These are phyloP conservation scores for Tilletia indica DNA, from an alignment of 1,284 basidiomycete genomes.

Conservation along the genomic window DNA sequence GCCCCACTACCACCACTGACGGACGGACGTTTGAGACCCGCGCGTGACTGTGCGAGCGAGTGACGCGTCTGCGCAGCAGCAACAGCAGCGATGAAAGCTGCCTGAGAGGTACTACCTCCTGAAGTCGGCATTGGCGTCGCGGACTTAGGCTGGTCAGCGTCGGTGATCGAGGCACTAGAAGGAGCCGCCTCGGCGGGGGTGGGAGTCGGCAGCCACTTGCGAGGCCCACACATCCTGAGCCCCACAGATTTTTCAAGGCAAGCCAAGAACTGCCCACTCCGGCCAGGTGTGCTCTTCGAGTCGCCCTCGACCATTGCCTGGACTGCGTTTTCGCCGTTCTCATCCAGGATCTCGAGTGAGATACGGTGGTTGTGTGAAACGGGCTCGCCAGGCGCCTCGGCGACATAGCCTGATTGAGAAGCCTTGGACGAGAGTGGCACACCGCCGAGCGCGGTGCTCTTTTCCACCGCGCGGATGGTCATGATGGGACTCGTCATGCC, in stretches of 20 bases:
- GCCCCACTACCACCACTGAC: constrained; percentile 27
- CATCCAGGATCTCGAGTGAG: constrained; percentile 46
- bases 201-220: constrained; percentile 33
- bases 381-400: constrained; percentile 86
- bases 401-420: constrained; percentile 62
- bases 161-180: not conserved
- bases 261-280: constrained; percentile 48
- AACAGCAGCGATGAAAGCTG: constrained; percentile 27
- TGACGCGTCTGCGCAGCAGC: constrained; percentile 46
- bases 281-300: constrained; percentile 27
- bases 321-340: constrained; percentile 18
- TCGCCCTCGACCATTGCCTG: constrained; percentile 22
- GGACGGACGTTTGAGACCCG: constrained; percentile 2
- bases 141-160: not conserved
- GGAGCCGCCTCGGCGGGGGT: not conserved
- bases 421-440: constrained; percentile 60
- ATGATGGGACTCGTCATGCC: constrained; percentile 88
- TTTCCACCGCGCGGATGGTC: constrained; percentile 88
- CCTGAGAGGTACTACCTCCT: constrained; percentile 25
- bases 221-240: constrained; percentile 40
- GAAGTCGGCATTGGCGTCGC: not conserved
- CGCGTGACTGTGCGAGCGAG: constrained; percentile 27
- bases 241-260: constrained; percentile 49
- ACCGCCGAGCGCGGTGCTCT: constrained; percentile 82
- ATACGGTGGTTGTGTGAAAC: constrained; percentile 85